Percentiles rank a stretch among this genome's conserved stretches.
Conservation (phyloP, 768 basidiomycete genomes). For the Lepiota subincarnata region DNA sequence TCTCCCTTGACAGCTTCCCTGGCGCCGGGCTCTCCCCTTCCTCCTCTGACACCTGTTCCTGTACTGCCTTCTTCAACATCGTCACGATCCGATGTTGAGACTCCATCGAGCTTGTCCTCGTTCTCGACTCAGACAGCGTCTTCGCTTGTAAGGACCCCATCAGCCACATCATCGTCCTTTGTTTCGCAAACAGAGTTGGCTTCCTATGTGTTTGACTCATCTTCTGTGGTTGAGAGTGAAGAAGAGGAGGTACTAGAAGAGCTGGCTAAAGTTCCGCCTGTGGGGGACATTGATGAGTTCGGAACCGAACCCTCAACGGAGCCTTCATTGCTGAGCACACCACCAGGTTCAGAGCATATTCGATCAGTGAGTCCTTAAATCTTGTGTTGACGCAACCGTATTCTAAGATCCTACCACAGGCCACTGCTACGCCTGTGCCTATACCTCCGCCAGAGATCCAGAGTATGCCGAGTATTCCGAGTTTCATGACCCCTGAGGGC, state of each 20-base stretch:
- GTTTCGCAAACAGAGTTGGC: conserved; percentile 42
- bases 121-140: conserved; percentile 16
- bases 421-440: conserved; percentile 18
- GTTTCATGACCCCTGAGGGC: conserved; percentile 32
- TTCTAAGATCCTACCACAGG: conserved; percentile 11
- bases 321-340: conserved; percentile 54
- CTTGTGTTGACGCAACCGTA: not conserved
- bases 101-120: conserved; percentile 29
- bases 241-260: conserved; percentile 13
- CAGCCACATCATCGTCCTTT: conserved; percentile 31
- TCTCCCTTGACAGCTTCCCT: conserved; percentile 22
- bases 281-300: conserved; percentile 11
- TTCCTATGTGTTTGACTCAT: conserved; percentile 27
- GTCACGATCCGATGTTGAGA: conserved; percentile 25
- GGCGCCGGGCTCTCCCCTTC: conserved; percentile 25
- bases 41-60: conserved; percentile 36
- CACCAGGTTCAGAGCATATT: conserved; percentile 15
- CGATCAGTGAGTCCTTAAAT: conserved; percentile 31
- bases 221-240: conserved; percentile 28
- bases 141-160: conserved; percentile 35
- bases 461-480: conserved; percentile 20
- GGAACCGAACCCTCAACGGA: conserved; percentile 43
- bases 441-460: conserved; percentile 11
- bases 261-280: conserved; percentile 9
- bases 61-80: conserved; percentile 29